Conservation (phyloP, 1,139 yeast species). For the Blastobotrys indianensis region DNA sequence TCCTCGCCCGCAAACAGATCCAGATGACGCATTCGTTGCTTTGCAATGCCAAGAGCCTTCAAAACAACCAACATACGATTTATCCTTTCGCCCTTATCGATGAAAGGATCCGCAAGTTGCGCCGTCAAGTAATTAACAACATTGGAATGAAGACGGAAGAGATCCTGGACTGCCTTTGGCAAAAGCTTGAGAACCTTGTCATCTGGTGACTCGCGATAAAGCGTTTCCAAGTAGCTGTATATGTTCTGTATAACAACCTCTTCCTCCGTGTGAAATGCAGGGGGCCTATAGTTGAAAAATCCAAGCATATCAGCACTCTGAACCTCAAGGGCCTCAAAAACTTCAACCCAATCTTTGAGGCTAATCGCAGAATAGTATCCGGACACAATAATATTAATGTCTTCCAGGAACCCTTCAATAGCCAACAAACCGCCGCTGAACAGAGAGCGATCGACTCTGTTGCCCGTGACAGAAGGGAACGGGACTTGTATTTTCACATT, state of each 20-base stretch:
- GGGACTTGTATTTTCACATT: constrained; percentile 32
- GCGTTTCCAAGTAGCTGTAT: constrained; percentile 60
- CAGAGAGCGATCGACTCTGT: constrained; percentile 22
- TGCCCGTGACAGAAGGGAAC: constrained; percentile 21
- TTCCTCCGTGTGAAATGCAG: constrained; percentile 45
- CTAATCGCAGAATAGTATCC: constrained; percentile 56
- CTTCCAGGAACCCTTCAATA: constrained; percentile 54
- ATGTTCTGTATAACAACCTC: constrained; percentile 61
- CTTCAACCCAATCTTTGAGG: constrained; percentile 72
- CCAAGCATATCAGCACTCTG: constrained; percentile 52
- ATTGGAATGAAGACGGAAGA: constrained; percentile 63
- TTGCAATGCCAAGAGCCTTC: constrained; percentile 58
- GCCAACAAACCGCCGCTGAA: constrained; percentile 20
- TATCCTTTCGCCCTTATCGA: constrained; percentile 50
- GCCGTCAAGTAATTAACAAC: constrained; percentile 57
- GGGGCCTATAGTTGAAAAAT: constrained; percentile 53
- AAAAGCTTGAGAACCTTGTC: constrained; percentile 47
- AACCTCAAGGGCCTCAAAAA: constrained; percentile 67
- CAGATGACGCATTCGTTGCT: constrained; percentile 61
- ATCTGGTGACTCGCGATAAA: constrained; percentile 38
- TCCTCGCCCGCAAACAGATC: constrained; percentile 47
- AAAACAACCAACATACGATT: constrained; percentile 67
- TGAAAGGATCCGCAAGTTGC: constrained; percentile 57
- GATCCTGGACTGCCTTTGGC: constrained; percentile 64
- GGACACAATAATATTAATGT: constrained; percentile 58